Base-by-base conservation (phyloP, 2,329 filamentous ascomycete genomes). In the Annulohypoxylon truncatum region DNA sequence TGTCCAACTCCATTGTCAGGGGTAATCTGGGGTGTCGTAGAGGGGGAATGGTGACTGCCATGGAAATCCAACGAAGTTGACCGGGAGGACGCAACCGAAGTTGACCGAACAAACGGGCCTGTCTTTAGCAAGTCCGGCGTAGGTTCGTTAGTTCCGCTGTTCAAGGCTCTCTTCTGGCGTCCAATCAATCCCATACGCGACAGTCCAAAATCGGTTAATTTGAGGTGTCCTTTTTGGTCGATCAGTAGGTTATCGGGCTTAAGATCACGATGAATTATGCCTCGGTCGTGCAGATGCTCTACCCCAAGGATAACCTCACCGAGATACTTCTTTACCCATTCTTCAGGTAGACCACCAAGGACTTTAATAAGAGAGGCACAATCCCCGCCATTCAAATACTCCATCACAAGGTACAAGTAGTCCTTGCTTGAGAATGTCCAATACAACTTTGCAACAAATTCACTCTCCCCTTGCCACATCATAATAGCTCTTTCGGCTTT, bases 401-500 rank as follows among this genome's bases (percentile, higher is more conserved):
- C 96, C 96, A 99, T 99, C 22, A 99, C 96, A 64, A 99, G 85
- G 77, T 98, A 99, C 22, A 99, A 89, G 76, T 97, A 99, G 76
- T 99, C 96, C 77, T 99, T 99, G 84, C 95, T 99, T 3, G 96
- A 97, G 76, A 99, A 99, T 0, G 96, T 99, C 96, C 96, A 99
- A 81, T 98, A 99, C 10, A 99, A 86, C 82, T 99, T 99, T 24
- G 96, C 96, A 62, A 99, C 96, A 77, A 99, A 99, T 65, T 99
- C 96, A 78, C 96, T 99, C 79, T 98, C 94, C 20, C 96, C 96
- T 81, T 99, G 96, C 93, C 96, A 98, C 96, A 99, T 99, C 96
- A 99, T 98, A 77, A 99, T 99, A 20, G 96, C 96, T 71, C 96
- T 89, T 80, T 99, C 96, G 7, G 96, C 96, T 80, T 99, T 98